Evolutionary conservation across 768 basidiomycete genomes (phyloP).

Genomic region (Rhizopogon salebrosus): DNA sequence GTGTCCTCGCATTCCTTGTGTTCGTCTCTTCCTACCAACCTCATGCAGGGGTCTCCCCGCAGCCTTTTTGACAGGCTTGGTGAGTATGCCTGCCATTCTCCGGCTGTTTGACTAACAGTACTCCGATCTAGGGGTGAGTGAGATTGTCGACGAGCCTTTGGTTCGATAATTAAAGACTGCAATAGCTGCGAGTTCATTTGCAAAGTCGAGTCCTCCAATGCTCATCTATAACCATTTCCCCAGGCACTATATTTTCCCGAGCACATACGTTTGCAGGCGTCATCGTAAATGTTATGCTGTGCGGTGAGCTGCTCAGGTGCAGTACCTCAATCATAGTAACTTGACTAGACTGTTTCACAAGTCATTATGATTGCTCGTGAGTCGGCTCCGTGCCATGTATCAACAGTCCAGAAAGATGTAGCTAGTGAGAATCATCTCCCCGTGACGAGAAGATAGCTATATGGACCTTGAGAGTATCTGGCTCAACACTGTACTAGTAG

Average conservation of each 20-base stretch:
- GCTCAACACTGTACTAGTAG: too few species aligned
- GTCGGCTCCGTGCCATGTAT: neutral
- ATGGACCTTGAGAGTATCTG: too few species aligned
- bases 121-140: neutral
- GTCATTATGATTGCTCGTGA: neutral
- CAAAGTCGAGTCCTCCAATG: neutral
- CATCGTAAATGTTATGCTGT: neutral
- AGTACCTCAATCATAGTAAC: neutral
- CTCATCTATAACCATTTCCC: neutral
- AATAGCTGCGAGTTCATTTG: neutral
- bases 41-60: neutral
- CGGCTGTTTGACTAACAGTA: neutral
- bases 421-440: too few species aligned
- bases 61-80: neutral
- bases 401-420: neutral
- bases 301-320: neutral
- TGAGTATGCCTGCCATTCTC: neutral
- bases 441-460: too few species aligned
- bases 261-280: neutral
- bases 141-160: neutral
- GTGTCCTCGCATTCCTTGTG: neutral
- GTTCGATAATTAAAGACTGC: neutral
- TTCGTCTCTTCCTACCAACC: neutral
- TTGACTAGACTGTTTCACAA: neutral
- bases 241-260: neutral